phyloP scores from a whole-genome alignment of 768 basidiomycete species.

The Tulasnella sp. region DNA sequence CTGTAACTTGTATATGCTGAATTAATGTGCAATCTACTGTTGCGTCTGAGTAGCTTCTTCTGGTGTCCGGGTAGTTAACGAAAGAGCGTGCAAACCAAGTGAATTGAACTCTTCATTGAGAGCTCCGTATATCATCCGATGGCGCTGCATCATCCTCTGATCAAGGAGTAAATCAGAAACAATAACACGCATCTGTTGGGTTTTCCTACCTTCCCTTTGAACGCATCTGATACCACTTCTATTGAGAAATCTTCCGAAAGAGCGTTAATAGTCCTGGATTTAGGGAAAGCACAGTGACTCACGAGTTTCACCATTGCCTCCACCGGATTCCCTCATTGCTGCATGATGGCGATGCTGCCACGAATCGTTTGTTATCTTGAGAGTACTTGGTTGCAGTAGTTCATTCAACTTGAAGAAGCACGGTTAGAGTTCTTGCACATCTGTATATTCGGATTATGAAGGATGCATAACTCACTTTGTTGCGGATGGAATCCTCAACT shows the following conservation, averaged over 20 bases:
- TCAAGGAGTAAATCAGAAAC: background rate
- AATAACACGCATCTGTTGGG: background rate
- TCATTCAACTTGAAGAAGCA: slow-evolving; percentile 34
- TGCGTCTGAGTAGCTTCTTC: too few relatives aligned
- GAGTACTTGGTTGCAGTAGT: slow-evolving; percentile 45
- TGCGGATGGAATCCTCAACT: slow-evolving; percentile 45
- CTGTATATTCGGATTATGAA: background rate
- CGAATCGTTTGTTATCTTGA: slow-evolving; percentile 68
- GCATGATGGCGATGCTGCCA: slow-evolving; percentile 76
- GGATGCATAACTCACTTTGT: slow-evolving; percentile 19
- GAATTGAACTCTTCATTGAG: slow-evolving; percentile 52
- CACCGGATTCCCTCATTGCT: slow-evolving; percentile 59
- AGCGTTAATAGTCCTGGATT: background rate
- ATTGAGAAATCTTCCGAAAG: slow-evolving; percentile 54
- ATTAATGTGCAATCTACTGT: too few relatives aligned
- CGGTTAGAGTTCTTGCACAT: slow-evolving; percentile 23
- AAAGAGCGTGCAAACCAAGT: slow-evolving; percentile 62
- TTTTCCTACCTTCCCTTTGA: slow-evolving; percentile 53
- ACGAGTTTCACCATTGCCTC: slow-evolving; percentile 71
- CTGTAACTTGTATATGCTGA: too few relatives aligned
- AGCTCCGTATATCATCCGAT: slow-evolving; percentile 62
- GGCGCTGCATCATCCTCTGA: slow-evolving; percentile 65
- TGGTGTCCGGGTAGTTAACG: slow-evolving; percentile 58
- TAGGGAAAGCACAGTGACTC: slow-evolving; percentile 27
- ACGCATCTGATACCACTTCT: slow-evolving; percentile 55